phyloP scores from a whole-genome alignment of 2,329 filamentous ascomycete genomes.

The Graphiopsis chlorocephala region DNA sequence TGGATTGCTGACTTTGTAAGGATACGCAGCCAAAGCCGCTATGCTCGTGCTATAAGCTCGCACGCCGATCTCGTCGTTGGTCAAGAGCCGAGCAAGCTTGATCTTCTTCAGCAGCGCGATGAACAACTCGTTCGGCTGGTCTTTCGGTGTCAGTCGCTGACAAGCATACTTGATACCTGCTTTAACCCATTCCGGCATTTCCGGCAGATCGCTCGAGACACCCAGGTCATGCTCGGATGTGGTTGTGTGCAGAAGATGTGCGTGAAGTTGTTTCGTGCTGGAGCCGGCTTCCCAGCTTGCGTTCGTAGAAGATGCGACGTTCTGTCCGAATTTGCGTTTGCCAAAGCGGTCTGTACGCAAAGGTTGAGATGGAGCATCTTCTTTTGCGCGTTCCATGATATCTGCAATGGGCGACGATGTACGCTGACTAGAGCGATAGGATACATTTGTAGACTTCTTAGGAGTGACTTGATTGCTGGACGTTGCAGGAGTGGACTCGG shows the following conservation, averaged over 20 bases:
- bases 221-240: slow-evolving; percentile 73
- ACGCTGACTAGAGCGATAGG: background rate
- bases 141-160: slow-evolving; percentile 68
- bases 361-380: slow-evolving; percentile 29
- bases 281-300: slow-evolving; percentile 32
- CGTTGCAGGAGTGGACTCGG: background rate
- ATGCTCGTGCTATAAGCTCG: slow-evolving; percentile 87
- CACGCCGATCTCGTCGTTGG: slow-evolving; percentile 73
- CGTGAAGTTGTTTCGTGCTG: slow-evolving; percentile 31
- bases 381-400: slow-evolving; percentile 54
- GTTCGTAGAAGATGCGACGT: slow-evolving; percentile 19
- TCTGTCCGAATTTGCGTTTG: slow-evolving; percentile 26
- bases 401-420: background rate
- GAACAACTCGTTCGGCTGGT: slow-evolving; percentile 72
- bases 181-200: slow-evolving; percentile 67
- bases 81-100: slow-evolving; percentile 66
- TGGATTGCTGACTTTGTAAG: slow-evolving; percentile 51
- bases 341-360: slow-evolving; percentile 24
- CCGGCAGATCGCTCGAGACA: slow-evolving; percentile 53
- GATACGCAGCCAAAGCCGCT: slow-evolving; percentile 79
- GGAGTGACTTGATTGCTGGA: background rate
- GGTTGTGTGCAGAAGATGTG: slow-evolving; percentile 61
- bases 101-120: slow-evolving; percentile 73
- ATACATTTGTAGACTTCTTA: background rate
- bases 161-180: slow-evolving; percentile 71